phyloP scores from a whole-genome alignment of 179 eudicot species.

The Drosera spatulata region DNA sequence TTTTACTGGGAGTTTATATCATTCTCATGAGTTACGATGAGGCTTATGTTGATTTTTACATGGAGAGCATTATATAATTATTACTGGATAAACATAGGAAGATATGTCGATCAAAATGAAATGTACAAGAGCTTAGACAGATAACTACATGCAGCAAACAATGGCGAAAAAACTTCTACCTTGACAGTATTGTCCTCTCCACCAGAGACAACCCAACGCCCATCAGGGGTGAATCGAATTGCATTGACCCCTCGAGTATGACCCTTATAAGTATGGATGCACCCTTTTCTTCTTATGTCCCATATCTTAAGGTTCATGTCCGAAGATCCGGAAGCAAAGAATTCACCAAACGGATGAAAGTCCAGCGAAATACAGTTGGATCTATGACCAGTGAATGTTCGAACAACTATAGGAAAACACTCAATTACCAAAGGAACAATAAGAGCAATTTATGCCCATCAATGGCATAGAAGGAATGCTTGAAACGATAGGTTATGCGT shows the following conservation, averaged over 20 bases:
- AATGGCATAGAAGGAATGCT: background rate
- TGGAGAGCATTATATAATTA: too few relatives aligned
- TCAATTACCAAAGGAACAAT: background rate
- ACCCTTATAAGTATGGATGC: constrained; percentile 96
- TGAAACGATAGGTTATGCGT: constrained; percentile 13
- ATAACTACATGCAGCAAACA: background rate
- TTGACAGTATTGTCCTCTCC: constrained; percentile 97
- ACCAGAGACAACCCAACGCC: constrained; percentile 99
- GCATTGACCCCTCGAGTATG: constrained; percentile 96
- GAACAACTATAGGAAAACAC: constrained; percentile 52
- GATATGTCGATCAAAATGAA: too few relatives aligned
- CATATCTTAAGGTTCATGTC: constrained; percentile 98
- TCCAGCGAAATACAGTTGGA: constrained; percentile 97
- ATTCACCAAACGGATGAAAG: constrained; percentile 98
- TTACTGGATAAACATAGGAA: too few relatives aligned
- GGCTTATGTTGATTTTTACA: too few relatives aligned
- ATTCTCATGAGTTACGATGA: too few relatives aligned
- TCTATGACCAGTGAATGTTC: constrained; percentile 93
- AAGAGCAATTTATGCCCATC: background rate
- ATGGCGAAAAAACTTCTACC: constrained; percentile 31
- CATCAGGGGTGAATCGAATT: constrained; percentile 97
- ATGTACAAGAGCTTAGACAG: too few relatives aligned
- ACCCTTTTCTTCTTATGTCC: constrained; percentile 96
- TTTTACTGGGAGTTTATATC: too few relatives aligned
- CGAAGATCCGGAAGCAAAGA: constrained; percentile 98